These are phyloP conservation scores for Fusarium sp. DNA, from an alignment of 2,329 filamentous ascomycete species.

Conservation along the genomic window DNA sequence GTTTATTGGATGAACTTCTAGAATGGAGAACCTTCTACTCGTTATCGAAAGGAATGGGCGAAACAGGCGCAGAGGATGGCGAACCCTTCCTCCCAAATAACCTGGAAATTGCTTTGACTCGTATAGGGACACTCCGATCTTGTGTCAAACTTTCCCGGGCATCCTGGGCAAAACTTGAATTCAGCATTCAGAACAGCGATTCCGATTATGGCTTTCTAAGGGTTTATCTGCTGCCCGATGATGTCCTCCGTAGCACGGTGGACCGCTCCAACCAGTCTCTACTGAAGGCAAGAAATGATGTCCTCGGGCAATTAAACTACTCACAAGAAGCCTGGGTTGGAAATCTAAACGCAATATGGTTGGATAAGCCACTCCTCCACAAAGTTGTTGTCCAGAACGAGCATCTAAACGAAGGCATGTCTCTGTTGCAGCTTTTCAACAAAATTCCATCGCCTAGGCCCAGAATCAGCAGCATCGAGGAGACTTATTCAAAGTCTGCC, in stretches of 20 bases:
- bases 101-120: conserved; percentile 45
- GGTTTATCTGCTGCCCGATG: conserved; percentile 72
- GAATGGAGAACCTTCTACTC: conserved; percentile 45
- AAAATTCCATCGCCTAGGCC: conserved; percentile 74
- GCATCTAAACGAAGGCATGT: conserved; percentile 52
- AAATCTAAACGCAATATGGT: not conserved
- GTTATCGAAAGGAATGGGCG: conserved; percentile 13
- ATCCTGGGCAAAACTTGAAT: conserved; percentile 57
- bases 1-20: conserved; percentile 10
- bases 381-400: conserved; percentile 38
- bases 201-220: conserved; percentile 51
- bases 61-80: not conserved
- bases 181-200: conserved; percentile 39
- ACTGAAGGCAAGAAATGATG: conserved; percentile 53
- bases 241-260: conserved; percentile 65
- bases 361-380: conserved; percentile 8
- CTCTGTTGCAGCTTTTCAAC: conserved; percentile 78
- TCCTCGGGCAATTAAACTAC: conserved; percentile 66
- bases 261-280: conserved; percentile 57
- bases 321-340: conserved; percentile 66
- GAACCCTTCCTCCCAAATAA: conserved; percentile 16
- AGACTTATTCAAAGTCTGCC: conserved; percentile 60
- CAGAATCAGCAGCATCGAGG: conserved; percentile 55
- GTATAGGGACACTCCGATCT: conserved; percentile 30
- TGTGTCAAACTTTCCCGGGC: conserved; percentile 47